Evolutionary conservation across 805 yeast genomes (phyloP).

Genomic region (Scheffersomyces ergatensis): DNA sequence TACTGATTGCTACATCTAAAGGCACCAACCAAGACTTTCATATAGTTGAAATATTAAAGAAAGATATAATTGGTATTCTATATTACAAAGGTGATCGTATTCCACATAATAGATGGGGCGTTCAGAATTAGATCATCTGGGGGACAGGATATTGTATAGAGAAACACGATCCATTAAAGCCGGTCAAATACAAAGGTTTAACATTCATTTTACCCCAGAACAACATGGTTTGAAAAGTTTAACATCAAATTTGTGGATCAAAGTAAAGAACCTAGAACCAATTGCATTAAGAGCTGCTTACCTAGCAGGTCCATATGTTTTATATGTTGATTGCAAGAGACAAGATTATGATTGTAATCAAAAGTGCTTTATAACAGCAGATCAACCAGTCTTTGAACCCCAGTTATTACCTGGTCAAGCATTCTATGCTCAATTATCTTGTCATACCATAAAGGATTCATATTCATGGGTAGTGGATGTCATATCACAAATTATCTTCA

Average conservation of each 20-base stretch:
- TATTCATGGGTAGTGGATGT: conserved; percentile 82
- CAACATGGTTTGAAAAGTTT: conserved; percentile 3
- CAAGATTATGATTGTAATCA: conserved; percentile 56
- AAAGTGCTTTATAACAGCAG: conserved; percentile 64
- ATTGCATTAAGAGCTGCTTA: conserved; percentile 78
- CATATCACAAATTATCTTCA: conserved; percentile 74
- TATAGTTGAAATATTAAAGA: too few species aligned
- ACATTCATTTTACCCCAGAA: conserved; percentile 46
- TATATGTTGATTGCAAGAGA: conserved; percentile 80
- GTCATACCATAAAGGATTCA: conserved; percentile 57
- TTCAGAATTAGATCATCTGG: too few species aligned
- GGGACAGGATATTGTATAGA: conserved; percentile 28
- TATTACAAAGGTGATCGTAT: too few species aligned
- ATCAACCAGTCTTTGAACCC: conserved; percentile 74
- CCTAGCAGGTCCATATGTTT: conserved; percentile 82
- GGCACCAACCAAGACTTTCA: too few species aligned
- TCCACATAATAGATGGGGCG: too few species aligned
- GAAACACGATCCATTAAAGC: conserved; percentile 46
- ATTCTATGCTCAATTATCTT: conserved; percentile 55
- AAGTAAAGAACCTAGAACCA: conserved; percentile 69
- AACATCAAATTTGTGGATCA: conserved; percentile 42
- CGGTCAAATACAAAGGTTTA: conserved; percentile 59
- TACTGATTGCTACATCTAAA: too few species aligned
- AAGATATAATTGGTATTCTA: too few species aligned
- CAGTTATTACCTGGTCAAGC: conserved; percentile 69